A percentile compares a stretch with the other conserved stretches of the same genome.
Evolutionary conservation across 2,329 filamentous ascomycete species (phyloP).

Genomic region (Madurella mycetomatis): DNA sequence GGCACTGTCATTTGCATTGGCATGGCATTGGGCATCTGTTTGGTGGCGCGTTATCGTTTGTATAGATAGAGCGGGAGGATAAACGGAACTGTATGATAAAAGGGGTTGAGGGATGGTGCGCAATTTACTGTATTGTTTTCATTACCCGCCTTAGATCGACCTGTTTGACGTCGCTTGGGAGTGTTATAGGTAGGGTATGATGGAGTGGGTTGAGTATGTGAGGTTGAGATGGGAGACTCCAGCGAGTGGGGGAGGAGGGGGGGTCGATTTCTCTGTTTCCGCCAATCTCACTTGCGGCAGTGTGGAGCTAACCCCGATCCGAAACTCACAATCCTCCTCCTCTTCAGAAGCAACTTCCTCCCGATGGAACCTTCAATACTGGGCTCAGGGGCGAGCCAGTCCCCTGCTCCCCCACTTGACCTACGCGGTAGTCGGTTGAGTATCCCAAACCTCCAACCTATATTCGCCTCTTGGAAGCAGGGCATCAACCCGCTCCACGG

Average conservation of each 20-base stretch:
- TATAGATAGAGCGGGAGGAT: neutral
- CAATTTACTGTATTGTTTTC: neutral
- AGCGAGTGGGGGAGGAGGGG: no score
- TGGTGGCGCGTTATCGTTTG: neutral
- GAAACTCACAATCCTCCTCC: no score
- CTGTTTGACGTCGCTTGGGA: neutral
- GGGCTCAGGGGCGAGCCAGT: neutral
- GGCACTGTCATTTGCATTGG: neutral
- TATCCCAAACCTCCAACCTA: conserved; percentile 13
- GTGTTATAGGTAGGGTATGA: no score
- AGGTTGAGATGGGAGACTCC: no score
- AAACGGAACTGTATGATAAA: neutral
- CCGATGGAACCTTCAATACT: no score
- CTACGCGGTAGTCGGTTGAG: conserved; percentile 8
- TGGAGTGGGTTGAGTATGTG: no score
- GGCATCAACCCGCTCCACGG: conserved; percentile 13
- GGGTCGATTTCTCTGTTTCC: no score
- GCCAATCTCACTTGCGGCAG: no score
- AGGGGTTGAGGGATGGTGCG: neutral
- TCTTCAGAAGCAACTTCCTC: no score
- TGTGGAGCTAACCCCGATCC: no score
- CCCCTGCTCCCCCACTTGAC: neutral
- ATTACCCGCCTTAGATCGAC: neutral
- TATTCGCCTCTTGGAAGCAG: conserved; percentile 14
- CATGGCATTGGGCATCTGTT: neutral